Evolutionary conservation across 768 basidiomycete genomes (phyloP), one percentile per base, ranked within the genome.

Genomic region (Boletus tylopilopsis): DNA sequence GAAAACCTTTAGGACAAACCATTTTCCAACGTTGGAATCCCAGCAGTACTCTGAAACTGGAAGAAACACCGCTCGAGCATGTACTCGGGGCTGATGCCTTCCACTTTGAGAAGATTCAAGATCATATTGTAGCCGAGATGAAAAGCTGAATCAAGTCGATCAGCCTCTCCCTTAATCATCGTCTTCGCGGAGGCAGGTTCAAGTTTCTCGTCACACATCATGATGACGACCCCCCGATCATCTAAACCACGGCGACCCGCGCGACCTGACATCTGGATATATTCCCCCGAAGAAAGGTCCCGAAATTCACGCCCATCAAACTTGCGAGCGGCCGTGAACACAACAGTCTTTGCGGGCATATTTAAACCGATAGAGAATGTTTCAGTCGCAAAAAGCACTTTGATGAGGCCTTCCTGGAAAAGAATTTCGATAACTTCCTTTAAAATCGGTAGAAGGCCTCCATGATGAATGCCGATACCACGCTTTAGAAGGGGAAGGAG

Each of bases 61-160:
- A 90, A 90, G 77, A 99, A 99, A 72, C 94, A 97, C 39, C 90
- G 76, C 69, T 96, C 91, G 11, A 99, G 77, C 95, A 99, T 98
- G 67, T 79, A 97, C 71, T 99, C 96, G 6, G 96, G 96, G 60
- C 91, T 97, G 59, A 99, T 85, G 6, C 94, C 95, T 68, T 99
- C 96, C 16, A 99, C 96, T 64, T 97, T 88, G 84, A 99, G 94
- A 56, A 99, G 71, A 70, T 98, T 99, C 64, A 99, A 74, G 27
- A 99, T 81, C 96, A 99, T 99, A 68, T 99, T 99, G 70, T 99
- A 99, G 16, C 96, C 95, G 13, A 99, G 74, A 70, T 97, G 94
- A 75, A 99, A 99, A 5, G 96, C 96, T 6, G 96, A 99, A 68
- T 98, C 94, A 43, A 99, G 75, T 41, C 94, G 77, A 66, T 99